These are phyloP conservation scores for Pistacia atlantica DNA, from an alignment of 345 rosid species.

Conservation along the genomic window DNA sequence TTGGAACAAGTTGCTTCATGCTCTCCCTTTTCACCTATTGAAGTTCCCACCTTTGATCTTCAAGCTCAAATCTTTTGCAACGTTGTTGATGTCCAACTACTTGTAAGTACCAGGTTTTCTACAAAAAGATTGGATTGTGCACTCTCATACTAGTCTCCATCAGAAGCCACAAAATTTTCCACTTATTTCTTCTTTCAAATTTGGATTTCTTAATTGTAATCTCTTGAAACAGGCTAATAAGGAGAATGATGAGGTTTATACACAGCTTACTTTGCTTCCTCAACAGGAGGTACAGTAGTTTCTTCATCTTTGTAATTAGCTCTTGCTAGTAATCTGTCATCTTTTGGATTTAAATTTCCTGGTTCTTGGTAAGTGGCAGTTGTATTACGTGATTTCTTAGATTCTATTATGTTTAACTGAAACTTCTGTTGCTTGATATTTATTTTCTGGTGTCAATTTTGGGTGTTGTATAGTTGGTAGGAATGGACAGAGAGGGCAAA, in stretches of 20 bases:
- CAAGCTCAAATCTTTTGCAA: conserved; percentile 74
- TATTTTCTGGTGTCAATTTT: conserved; percentile 18
- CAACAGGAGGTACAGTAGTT: conserved; percentile 59
- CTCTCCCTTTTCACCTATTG: conserved; percentile 45
- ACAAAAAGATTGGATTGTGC: not conserved
- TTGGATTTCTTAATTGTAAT: conserved; percentile 11
- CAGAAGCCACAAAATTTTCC: not conserved
- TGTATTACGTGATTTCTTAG: not conserved
- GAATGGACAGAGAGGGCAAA: conserved; percentile 51
- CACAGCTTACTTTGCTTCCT: conserved; percentile 76
- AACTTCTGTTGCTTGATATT: conserved; percentile 9
- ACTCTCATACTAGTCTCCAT: not conserved
- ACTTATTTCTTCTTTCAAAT: conserved; percentile 21
- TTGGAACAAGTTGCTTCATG: conserved; percentile 64
- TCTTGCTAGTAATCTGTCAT: not conserved
- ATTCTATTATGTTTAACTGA: not conserved
- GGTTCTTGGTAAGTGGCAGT: not conserved
- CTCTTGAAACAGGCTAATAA: conserved; percentile 64
- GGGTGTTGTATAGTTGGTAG: conserved; percentile 48
- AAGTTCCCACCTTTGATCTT: conserved; percentile 57
- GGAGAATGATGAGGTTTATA: conserved; percentile 87
- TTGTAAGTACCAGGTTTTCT: conserved; percentile 44
- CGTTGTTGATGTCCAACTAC: conserved; percentile 66
- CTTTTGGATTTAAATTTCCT: not conserved
- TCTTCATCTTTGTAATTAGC: not conserved